Base-by-base conservation (phyloP, 1,284 basidiomycete genomes). In the Apiotrichum gamsii region DNA sequence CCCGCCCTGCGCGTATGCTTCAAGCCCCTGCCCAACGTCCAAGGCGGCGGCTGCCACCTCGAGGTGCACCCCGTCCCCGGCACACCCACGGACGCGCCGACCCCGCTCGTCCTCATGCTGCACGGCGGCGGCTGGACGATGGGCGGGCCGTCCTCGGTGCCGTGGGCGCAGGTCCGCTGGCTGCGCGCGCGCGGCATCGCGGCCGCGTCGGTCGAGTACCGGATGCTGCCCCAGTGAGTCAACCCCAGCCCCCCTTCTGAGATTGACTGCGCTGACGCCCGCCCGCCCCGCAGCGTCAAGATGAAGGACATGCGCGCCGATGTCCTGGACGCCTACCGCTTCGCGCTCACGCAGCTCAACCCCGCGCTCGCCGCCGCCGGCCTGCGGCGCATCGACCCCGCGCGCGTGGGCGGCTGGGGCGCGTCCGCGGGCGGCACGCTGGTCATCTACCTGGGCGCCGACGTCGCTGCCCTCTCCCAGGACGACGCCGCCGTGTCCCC, bases 111-210 rank as follows among this genome's bases (percentile, higher is more conserved):
- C 6, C 25, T 28, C 11, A 28, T 28, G 25, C 6, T 28, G 25
- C 58, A 59, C 20, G 58, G 55, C 5, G 58, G 58, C 18, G 55
- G 44, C 5, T 53, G 47, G 44, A 55, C 46, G 6, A 33, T 47
- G 10, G 50, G 52, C 18, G 46, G 40, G 8, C 35, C 41, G 14
- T 16, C 14, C 5, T 43, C 57, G 36, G 38, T 54, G 9, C 49
- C 52, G 5, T 40, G 34, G 28, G 37, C 51, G 19, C 58, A 59
- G 30, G 38, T 57, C 42, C 34, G 54, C 20, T 57, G 43, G 30
- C 44, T 57, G 20, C 18, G 49, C 8, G 40, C 34, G 4, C 33
- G 41, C 2, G 55, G 55, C 4, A 29, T 59, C 18, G 52, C 47
- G 13, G 45, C 50, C 19, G 46, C 54, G 6, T 51, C 48, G 14